These are phyloP conservation scores for Oryza rufipogon DNA, from an alignment of 176 grass and related monocot species.

Conservation along the genomic window DNA sequence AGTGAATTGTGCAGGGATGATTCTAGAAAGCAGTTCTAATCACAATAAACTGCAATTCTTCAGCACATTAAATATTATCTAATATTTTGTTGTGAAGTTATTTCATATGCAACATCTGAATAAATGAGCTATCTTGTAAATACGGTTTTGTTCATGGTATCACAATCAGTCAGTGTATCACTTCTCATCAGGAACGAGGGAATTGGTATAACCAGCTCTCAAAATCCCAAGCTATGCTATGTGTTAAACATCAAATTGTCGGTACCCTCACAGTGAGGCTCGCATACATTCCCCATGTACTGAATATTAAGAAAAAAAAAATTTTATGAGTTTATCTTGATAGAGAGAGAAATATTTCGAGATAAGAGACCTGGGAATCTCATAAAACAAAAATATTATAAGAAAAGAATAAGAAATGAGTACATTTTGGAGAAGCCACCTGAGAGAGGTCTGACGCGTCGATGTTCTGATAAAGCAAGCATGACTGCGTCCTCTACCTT, in stretches of 20 bases:
- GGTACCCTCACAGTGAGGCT: neutral
- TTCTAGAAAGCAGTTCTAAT: conserved; percentile 21
- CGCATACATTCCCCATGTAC: neutral
- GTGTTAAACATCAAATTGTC: neutral
- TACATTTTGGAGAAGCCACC: conserved; percentile 69
- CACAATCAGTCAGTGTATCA: neutral
- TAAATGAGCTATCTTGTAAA: neutral
- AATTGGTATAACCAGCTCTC: conserved; percentile 1
- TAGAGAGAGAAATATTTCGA: neutral
- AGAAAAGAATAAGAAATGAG: conserved; percentile 68
- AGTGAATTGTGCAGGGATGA: conserved; percentile 6
- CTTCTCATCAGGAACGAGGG: neutral
- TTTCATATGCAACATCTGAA: conserved; percentile 1
- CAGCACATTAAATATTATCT: neutral
- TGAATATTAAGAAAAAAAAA: neutral
- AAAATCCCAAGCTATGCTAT: conserved; percentile 16
- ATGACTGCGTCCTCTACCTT: conserved; percentile 95
- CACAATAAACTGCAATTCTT: conserved; percentile 15
- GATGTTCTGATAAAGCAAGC: conserved; percentile 81
- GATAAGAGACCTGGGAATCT: conserved; percentile 13
- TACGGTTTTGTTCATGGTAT: neutral
- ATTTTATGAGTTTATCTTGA: conserved; percentile 21
- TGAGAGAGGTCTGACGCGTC: conserved; percentile 72
- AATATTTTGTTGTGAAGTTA: neutral
- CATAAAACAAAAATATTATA: conserved; percentile 42